A percentile compares a stretch with the other conserved stretches of the same genome.
These are phyloP conservation scores for Aspergillus brunneoviolaceus DNA, from an alignment of 2,329 filamentous ascomycete genomes.

Conservation along the genomic window DNA sequence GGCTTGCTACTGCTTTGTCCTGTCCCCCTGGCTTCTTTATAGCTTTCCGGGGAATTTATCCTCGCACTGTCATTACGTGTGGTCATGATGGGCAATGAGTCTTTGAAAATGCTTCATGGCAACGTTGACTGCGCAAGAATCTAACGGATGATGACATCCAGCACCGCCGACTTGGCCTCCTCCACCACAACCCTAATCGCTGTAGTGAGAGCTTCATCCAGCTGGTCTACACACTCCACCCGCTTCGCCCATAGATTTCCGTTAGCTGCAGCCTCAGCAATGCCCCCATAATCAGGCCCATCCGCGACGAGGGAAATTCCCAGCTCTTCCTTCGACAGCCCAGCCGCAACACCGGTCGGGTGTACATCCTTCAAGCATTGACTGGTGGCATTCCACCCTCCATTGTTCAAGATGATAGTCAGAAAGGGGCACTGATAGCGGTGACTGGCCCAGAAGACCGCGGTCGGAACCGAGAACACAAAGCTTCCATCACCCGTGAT, in stretches of 20 bases:
- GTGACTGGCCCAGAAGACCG: conserved; percentile 66
- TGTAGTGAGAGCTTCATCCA: conserved; percentile 18
- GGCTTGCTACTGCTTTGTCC: too few relatives aligned
- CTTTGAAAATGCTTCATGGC: too few relatives aligned
- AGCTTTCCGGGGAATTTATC: too few relatives aligned
- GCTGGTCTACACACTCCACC: conserved; percentile 14
- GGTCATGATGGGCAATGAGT: too few relatives aligned
- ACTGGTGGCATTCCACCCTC: conserved; percentile 56
- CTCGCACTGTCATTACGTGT: too few relatives aligned
- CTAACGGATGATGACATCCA: conserved; percentile 21
- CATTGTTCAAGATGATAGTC: conserved; percentile 66
- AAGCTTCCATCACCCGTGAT: conserved; percentile 64
- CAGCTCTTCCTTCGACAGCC: conserved; percentile 17
- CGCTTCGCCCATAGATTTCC: conserved; percentile 21
- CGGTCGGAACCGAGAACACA: conserved; percentile 62
- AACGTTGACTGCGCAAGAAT: too few relatives aligned
- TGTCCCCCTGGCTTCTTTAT: too few relatives aligned
- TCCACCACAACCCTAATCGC: conserved; percentile 11
- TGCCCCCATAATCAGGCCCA: conserved; percentile 21
- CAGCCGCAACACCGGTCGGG: conserved; percentile 17
- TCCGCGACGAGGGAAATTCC: conserved; percentile 23
- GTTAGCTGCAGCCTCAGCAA: conserved; percentile 24
- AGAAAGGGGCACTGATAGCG: conserved; percentile 64
- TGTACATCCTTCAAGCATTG: conserved; percentile 23
- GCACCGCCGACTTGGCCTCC: conserved; percentile 1